Evolutionary conservation across 73 alveolate species (phyloP).

Genomic region (Paramecium sonneborni): DNA sequence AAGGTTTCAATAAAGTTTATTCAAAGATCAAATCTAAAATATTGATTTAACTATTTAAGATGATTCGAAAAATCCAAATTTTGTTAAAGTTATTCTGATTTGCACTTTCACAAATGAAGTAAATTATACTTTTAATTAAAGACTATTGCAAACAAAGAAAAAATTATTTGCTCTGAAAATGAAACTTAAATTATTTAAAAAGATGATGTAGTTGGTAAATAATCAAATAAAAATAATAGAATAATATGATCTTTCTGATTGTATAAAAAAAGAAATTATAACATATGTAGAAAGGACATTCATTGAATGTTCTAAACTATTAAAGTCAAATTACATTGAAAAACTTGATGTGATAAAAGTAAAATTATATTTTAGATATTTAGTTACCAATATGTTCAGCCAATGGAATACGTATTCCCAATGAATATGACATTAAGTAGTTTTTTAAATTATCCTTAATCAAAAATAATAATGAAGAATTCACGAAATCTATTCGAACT

Average conservation of each 20-base stretch:
- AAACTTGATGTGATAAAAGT: slow-evolving; percentile 21
- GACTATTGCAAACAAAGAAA: slow-evolving; percentile 27
- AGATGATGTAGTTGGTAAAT: slow-evolving; percentile 1
- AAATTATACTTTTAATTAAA: background rate
- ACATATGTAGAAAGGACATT: background rate
- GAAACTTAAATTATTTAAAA: background rate
- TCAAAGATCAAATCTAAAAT: slow-evolving; percentile 24
- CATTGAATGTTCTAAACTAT: background rate
- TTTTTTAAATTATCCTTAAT: background rate
- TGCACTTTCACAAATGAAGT: background rate
- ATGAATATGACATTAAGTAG: background rate
- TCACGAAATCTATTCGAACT: background rate
- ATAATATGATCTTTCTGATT: background rate
- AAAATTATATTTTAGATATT: background rate
- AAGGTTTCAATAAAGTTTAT: slow-evolving; percentile 8
- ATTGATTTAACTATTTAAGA: background rate
- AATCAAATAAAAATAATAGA: background rate
- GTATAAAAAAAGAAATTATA: slow-evolving; percentile 10
- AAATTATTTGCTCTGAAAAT: background rate
- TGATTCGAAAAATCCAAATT: background rate
- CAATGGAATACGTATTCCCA: slow-evolving; percentile 29
- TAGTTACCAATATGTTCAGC: slow-evolving; percentile 35
- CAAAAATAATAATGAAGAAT: background rate
- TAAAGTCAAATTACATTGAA: slow-evolving; percentile 22
- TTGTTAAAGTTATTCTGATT: background rate